Evolutionary conservation across 371 early-diverging fungal species (phyloP).

Genomic region (Mortierella sp.): DNA sequence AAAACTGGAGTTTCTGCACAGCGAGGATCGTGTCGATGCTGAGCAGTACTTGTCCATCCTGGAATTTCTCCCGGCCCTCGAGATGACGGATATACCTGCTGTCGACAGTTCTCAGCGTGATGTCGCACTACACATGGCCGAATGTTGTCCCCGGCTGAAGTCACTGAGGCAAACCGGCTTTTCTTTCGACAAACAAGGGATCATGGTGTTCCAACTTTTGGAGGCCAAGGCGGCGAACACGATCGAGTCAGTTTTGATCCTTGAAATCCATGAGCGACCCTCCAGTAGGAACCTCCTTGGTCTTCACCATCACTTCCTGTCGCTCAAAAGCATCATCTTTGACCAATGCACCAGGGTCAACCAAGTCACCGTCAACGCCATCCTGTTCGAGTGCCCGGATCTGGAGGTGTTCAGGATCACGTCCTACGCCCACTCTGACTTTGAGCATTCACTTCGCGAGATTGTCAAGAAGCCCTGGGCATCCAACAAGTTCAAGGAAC

Average conservation of each 20-base stretch:
- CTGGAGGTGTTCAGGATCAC: constrained; percentile 1
- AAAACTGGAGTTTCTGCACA: not conserved
- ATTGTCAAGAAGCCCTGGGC: not conserved
- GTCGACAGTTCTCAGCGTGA: not conserved
- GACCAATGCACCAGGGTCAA: not conserved
- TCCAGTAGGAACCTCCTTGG: not conserved
- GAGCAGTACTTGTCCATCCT: not conserved
- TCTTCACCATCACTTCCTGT: not conserved
- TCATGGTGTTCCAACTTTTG: not conserved
- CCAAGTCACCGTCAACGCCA: not conserved
- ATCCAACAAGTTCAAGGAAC: not conserved
- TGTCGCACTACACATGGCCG: not conserved
- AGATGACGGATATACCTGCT: not conserved
- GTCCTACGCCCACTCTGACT: not conserved
- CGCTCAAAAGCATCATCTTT: not conserved
- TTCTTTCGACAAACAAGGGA: not conserved
- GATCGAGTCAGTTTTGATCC: not conserved
- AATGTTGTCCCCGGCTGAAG: not conserved
- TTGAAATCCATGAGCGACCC: not conserved
- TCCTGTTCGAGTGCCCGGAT: not conserved
- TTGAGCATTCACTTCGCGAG: not conserved
- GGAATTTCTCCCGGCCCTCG: not conserved
- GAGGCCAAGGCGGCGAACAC: not conserved
- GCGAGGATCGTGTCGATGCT: not conserved
- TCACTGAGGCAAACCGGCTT: not conserved